Conservation (phyloP, 1,284 basidiomycete genomes). For the Phylloporus gajari region DNA sequence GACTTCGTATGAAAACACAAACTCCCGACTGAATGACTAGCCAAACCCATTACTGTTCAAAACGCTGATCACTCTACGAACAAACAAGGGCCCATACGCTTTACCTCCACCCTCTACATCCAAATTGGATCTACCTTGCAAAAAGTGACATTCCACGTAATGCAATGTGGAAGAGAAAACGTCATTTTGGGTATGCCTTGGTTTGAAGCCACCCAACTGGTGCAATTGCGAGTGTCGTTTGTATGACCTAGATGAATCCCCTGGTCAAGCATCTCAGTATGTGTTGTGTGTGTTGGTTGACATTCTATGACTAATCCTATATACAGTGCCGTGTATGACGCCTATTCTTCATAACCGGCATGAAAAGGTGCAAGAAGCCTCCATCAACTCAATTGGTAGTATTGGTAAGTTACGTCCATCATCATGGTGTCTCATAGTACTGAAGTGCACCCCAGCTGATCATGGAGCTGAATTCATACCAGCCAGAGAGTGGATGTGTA, state of each 20-base stretch:
- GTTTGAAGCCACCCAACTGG: too few relatives aligned
- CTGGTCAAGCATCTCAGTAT: constrained; percentile 97
- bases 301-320: constrained; percentile 24
- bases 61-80: too few relatives aligned
- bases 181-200: too few relatives aligned
- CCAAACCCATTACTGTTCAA: too few relatives aligned
- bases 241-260: constrained; percentile 99
- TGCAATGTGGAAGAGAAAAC: too few relatives aligned
- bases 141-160: too few relatives aligned
- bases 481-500: constrained; percentile 99
- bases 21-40: too few relatives aligned
- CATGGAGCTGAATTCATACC: constrained; percentile 98
- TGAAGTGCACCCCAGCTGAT: constrained; percentile 72
- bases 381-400: constrained; percentile 98
- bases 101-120: too few relatives aligned
- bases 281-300: constrained; percentile 45
- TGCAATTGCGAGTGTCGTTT: constrained; percentile 98
- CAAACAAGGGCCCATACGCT: too few relatives aligned
- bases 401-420: constrained; percentile 70
- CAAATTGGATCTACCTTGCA: too few relatives aligned
- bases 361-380: constrained; percentile 99
- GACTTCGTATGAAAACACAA: too few relatives aligned
- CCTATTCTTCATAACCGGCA: constrained; percentile 98
- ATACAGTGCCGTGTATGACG: constrained; percentile 95
- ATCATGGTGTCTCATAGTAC: constrained; percentile 11